Conservation (phyloP, 2,329 filamentous ascomycete species). For the Ophiostoma piceae region DNA sequence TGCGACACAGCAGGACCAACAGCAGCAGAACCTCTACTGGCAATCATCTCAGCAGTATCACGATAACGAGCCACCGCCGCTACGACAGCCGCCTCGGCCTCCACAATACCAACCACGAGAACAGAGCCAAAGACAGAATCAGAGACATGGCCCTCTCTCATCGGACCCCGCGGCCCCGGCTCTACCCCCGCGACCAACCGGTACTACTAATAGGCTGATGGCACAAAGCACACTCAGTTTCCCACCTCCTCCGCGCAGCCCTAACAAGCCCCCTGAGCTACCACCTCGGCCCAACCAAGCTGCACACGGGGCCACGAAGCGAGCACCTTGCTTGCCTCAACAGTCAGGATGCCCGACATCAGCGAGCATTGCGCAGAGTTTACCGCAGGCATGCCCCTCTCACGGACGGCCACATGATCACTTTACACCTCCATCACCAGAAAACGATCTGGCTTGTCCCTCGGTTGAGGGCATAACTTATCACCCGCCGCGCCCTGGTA, state of each 20-base stretch:
- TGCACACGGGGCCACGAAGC: background rate
- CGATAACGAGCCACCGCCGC: background rate
- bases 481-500: conserved; percentile 16
- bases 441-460: background rate
- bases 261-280: conserved; percentile 19
- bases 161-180: background rate
- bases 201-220: conserved; percentile 12
- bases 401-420: too few species aligned
- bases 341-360: background rate
- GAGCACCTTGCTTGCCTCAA: background rate
- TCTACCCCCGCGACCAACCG: conserved; percentile 18
- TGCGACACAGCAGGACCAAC: background rate
- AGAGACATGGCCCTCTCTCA: background rate
- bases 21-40: background rate
- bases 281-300: conserved; percentile 9
- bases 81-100: background rate
- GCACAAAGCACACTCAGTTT: conserved; percentile 18
- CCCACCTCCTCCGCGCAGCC: conserved; percentile 24
- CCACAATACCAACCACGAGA: background rate
- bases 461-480: background rate
- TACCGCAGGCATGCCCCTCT: background rate
- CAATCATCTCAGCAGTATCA: background rate
- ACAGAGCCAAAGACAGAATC: background rate
- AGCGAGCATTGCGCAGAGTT: background rate
- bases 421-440: background rate